Conservation (phyloP, 495 filamentous ascomycete species). For the Neurospora discreta region DNA sequence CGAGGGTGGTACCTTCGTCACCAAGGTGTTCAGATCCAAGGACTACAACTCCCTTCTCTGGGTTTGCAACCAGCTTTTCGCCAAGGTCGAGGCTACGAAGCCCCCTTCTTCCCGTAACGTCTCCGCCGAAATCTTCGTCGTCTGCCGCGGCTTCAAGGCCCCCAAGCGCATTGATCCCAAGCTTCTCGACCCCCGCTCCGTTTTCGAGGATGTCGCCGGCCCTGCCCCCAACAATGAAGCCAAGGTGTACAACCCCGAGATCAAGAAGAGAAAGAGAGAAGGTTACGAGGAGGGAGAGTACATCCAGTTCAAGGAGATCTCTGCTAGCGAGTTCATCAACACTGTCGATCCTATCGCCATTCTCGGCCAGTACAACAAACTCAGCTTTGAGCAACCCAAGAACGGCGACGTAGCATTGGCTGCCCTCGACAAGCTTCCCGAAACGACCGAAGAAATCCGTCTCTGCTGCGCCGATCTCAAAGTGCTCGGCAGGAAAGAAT, state of each 20-base stretch:
- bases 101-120: slow-evolving; percentile 92
- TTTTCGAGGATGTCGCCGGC: slow-evolving; percentile 88
- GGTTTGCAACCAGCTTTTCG: slow-evolving; percentile 96
- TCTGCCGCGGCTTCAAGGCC: slow-evolving; percentile 80
- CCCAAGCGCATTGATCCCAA: slow-evolving; percentile 87
- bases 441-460: slow-evolving; percentile 81
- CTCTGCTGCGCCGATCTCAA: slow-evolving; percentile 81
- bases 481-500: slow-evolving; percentile 87
- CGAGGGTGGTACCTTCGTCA: slow-evolving; percentile 89
- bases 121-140: slow-evolving; percentile 96
- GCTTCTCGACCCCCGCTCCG: slow-evolving; percentile 80
- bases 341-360: slow-evolving; percentile 94
- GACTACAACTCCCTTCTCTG: slow-evolving; percentile 94
- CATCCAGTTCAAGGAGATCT: slow-evolving; percentile 78
- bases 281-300: slow-evolving; percentile 97
- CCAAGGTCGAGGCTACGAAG: slow-evolving; percentile 91
- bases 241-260: slow-evolving; percentile 93
- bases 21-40: slow-evolving; percentile 96
- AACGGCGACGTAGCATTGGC: slow-evolving; percentile 80
- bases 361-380: slow-evolving; percentile 71
- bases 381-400: slow-evolving; percentile 64
- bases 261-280: slow-evolving; percentile 92
- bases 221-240: slow-evolving; percentile 92
- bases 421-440: slow-evolving; percentile 78
- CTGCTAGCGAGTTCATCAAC: slow-evolving; percentile 88